phyloP scores from a whole-genome alignment of 306 rosid species.

The Citrullus mucosospermus region DNA sequence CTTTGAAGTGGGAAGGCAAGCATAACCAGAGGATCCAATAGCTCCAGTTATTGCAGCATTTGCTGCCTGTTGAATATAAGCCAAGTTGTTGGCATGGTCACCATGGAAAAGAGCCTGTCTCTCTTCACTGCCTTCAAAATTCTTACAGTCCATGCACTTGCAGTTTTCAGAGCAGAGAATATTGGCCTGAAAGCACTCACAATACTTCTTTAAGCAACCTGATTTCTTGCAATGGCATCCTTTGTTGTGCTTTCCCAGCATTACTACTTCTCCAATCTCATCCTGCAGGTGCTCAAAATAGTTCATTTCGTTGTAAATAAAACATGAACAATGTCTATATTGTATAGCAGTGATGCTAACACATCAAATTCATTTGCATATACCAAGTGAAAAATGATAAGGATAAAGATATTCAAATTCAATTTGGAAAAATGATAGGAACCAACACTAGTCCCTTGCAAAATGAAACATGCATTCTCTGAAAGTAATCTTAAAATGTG shows the following conservation, averaged over 20 bases:
- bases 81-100: constrained; percentile 60
- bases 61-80: constrained; percentile 82
- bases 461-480: background rate
- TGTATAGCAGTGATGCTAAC: background rate
- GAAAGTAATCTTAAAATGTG: background rate
- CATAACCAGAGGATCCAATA: constrained; percentile 82
- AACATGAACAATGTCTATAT: background rate
- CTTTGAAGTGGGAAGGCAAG: constrained; percentile 56
- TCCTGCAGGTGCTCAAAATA: constrained; percentile 46
- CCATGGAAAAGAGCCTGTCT: constrained; percentile 85
- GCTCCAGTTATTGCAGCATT: constrained; percentile 99
- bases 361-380: background rate
- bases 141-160: constrained; percentile 97
- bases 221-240: constrained; percentile 98
- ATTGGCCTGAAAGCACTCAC: constrained; percentile 98
- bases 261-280: constrained; percentile 70
- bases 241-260: constrained; percentile 87
- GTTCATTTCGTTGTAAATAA: background rate
- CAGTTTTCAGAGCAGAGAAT: constrained; percentile 97
- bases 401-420: background rate
- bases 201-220: constrained; percentile 90
- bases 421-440: background rate
- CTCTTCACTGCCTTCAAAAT: constrained; percentile 97
- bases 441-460: background rate
- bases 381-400: background rate